These are phyloP conservation scores for Backusella circina DNA, from an alignment of 192 early-diverging fungal species.

Conservation along the genomic window DNA sequence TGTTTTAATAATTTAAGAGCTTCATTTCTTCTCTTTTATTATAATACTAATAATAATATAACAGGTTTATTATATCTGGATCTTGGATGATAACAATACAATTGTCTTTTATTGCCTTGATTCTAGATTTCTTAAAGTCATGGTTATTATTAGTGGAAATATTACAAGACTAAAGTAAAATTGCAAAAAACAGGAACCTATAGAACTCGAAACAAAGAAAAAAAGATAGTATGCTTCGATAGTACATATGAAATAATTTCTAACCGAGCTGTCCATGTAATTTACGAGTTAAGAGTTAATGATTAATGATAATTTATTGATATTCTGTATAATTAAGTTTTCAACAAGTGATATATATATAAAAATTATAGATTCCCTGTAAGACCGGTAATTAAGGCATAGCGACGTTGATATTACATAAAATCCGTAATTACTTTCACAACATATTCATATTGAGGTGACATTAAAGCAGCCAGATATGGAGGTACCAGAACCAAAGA, in stretches of 20 bases:
- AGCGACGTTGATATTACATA: background rate
- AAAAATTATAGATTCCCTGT: background rate
- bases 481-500: slow-evolving; percentile 48
- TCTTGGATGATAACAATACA: background rate
- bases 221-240: background rate
- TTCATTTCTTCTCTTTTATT: background rate
- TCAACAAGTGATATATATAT: background rate
- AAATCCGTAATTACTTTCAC: background rate
- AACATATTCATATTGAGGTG: background rate
- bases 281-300: background rate
- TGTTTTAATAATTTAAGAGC: background rate
- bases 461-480: background rate
- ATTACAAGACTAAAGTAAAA: background rate
- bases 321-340: background rate
- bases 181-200: background rate
- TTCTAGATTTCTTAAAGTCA: background rate
- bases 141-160: background rate
- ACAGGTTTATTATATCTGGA: background rate
- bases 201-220: background rate
- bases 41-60: background rate
- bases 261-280: too few relatives aligned
- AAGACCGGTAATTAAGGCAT: background rate
- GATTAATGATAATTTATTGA: background rate
- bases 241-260: too few relatives aligned
- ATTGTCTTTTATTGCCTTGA: background rate